A percentile compares a stretch with the other conserved stretches of the same genome.
These are phyloP conservation scores for Fusarium buxicola DNA, from an alignment of 2,329 filamentous ascomycete species.

Conservation along the genomic window DNA sequence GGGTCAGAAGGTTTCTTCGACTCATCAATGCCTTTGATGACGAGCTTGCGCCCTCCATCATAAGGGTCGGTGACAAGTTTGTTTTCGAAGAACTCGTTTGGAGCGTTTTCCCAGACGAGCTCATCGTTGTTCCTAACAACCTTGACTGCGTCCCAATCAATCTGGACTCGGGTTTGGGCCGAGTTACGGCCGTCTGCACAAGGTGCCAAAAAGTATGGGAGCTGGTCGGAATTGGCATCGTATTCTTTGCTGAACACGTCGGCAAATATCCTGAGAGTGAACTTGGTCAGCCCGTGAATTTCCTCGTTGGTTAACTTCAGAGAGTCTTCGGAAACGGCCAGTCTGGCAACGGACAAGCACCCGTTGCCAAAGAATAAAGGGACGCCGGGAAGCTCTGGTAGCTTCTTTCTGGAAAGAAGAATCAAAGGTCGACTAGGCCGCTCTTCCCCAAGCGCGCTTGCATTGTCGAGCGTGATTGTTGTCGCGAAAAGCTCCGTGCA, in stretches of 20 bases:
- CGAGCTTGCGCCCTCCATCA: constrained; percentile 73
- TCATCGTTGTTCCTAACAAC: constrained; percentile 50
- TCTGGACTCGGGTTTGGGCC: constrained; percentile 40
- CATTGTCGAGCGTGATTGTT: constrained; percentile 68
- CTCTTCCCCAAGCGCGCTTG: constrained; percentile 61
- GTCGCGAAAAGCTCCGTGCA: constrained; percentile 67
- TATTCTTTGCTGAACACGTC: constrained; percentile 94
- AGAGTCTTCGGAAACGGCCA: constrained; percentile 56
- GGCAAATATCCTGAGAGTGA: constrained; percentile 80
- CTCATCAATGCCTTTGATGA: constrained; percentile 63
- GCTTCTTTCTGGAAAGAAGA: constrained; percentile 73
- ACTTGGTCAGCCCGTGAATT: constrained; percentile 70
- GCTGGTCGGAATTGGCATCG: constrained; percentile 67
- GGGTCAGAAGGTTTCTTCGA: constrained; percentile 72
- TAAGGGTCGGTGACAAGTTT: constrained; percentile 68
- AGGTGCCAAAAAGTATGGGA: constrained; percentile 89
- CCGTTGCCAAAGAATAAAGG: constrained; percentile 77
- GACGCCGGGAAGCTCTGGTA: constrained; percentile 76
- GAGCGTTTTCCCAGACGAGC: constrained; percentile 56
- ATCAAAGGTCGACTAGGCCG: constrained; percentile 72
- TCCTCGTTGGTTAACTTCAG: constrained; percentile 58
- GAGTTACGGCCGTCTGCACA: constrained; percentile 43
- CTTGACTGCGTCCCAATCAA: constrained; percentile 73
- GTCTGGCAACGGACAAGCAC: constrained; percentile 67
- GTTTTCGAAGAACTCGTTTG: constrained; percentile 62